Evolutionary conservation across 2,329 filamentous ascomycete genomes (phyloP), one percentile per base, ranked within the genome.

Genomic region (Calcarisporium arbuscula): DNA sequence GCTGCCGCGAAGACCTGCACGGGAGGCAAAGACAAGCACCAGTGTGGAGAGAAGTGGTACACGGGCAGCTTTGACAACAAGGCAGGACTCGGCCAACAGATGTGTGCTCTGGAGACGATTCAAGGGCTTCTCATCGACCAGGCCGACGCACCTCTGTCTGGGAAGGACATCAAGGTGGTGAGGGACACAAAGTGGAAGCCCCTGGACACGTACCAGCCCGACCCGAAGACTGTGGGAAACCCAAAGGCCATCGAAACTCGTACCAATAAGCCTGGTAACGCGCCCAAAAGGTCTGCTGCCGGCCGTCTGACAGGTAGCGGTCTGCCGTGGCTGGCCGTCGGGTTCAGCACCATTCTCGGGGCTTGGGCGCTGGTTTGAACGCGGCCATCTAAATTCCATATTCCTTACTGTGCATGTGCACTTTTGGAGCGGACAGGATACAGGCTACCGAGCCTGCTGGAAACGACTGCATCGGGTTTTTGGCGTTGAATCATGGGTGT

Each of bases 41-140:
- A 65, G 14, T 83, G 79, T 46, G 77, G 78, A n/a, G 61, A 73
- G 49, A 72, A 68, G 50, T 83, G 79, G 79, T 80, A 77, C 40
- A 58, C 64, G 1, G 68, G 67, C 25, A 69, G 64, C 2, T 79
- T 65, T 41, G 78, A 82, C 47, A 68, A 66, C 23, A 61, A 55
- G 17, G 52, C 61, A 1, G 76, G 77, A 3, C 62, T 81, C 6
- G 79, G 79, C 5, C 73, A 80, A 55, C 70, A 81, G 51, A 77
- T 82, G 74, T 72, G 68, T 36, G 79, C 76, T 2, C 65, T 82
- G 32, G 78, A 82, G 57, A 66, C 68, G 2, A 62, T 82, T 12
- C 77, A 82, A 50, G 75, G 75, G 4, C 59, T 80, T 4, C 57
- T 83, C 31, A 60, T 65, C 11, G 48, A 56, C 11, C 46, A 61